Evolutionary conservation across 129 eudicot genomes (phyloP).

Genomic region (Chrysanthemum lavandulifolium): DNA sequence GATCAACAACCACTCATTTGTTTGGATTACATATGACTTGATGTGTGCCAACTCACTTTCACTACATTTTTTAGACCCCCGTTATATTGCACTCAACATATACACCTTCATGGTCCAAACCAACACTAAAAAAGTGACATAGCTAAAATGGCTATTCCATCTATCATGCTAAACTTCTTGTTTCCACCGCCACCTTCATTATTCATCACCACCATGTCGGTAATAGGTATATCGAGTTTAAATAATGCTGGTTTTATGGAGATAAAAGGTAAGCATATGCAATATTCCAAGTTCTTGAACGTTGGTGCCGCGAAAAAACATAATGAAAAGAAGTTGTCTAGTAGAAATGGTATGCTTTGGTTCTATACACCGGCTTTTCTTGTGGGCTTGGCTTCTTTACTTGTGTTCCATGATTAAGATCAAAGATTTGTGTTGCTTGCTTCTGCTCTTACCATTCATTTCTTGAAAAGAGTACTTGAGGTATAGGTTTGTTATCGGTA

Average conservation of each 20-base stretch:
- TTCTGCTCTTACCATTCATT: slow-evolving; percentile 52
- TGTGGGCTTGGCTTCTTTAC: slow-evolving; percentile 46
- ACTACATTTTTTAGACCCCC: not conserved
- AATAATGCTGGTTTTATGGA: slow-evolving; percentile 29
- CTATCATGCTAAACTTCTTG: slow-evolving; percentile 25
- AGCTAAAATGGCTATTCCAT: slow-evolving; percentile 24
- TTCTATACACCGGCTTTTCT: slow-evolving; percentile 47
- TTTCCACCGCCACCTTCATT: slow-evolving; percentile 37
- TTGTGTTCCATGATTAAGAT: slow-evolving; percentile 36
- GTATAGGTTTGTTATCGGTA: slow-evolving; percentile 18
- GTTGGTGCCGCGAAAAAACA: slow-evolving; percentile 20
- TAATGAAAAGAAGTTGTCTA: slow-evolving; percentile 22
- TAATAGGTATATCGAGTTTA: slow-evolving; percentile 20
- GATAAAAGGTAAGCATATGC: slow-evolving; percentile 32
- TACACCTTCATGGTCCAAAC: not conserved
- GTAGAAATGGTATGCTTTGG: slow-evolving; percentile 47
- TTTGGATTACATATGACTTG: not conserved
- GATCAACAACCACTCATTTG: slow-evolving; percentile 7
- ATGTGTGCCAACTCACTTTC: not conserved
- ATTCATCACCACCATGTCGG: slow-evolving; percentile 31
- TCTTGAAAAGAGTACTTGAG: slow-evolving; percentile 66
- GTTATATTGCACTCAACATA: not conserved
- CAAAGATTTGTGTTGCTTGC: slow-evolving; percentile 46
- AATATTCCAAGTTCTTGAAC: slow-evolving; percentile 36
- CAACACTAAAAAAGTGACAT: not conserved